These are phyloP conservation scores for Leccinum boreale DNA, from an alignment of 768 basidiomycete genomes.

Conservation along the genomic window DNA sequence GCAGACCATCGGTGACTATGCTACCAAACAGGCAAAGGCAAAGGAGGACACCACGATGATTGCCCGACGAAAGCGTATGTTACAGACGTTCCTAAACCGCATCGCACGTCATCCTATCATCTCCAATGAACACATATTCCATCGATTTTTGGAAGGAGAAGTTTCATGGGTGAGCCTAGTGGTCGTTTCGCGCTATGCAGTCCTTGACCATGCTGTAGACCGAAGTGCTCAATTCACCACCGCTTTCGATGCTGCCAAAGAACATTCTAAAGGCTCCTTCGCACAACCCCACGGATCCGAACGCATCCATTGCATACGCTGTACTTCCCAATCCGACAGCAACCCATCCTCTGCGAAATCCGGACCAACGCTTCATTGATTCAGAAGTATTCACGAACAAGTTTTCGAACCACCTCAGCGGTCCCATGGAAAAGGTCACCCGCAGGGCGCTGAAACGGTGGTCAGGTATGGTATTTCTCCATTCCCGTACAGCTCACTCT, in stretches of 20 bases:
- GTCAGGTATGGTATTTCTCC: slow-evolving; percentile 59
- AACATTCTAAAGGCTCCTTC: slow-evolving; percentile 94
- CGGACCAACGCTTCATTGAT: slow-evolving; percentile 94
- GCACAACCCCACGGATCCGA: slow-evolving; percentile 86
- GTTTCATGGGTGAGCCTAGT: slow-evolving; percentile 81
- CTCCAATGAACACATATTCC: slow-evolving; percentile 94
- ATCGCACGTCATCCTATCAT: slow-evolving; percentile 89
- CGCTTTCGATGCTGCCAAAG: slow-evolving; percentile 88
- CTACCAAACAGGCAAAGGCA: slow-evolving; percentile 93
- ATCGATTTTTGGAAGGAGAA: slow-evolving; percentile 92
- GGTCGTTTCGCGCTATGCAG: background rate
- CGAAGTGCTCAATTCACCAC: slow-evolving; percentile 91
- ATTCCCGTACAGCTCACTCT: slow-evolving; percentile 2
- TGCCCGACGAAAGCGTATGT: slow-evolving; percentile 86
- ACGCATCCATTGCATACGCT: slow-evolving; percentile 68
- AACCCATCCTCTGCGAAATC: slow-evolving; percentile 82
- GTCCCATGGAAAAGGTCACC: slow-evolving; percentile 96
- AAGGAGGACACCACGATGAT: slow-evolving; percentile 95
- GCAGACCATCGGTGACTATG: slow-evolving; percentile 94
- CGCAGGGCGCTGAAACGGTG: slow-evolving; percentile 90
- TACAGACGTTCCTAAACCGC: slow-evolving; percentile 93
- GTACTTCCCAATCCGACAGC: slow-evolving; percentile 88
- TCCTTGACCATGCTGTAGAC: slow-evolving; percentile 44
- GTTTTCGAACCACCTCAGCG: slow-evolving; percentile 87
- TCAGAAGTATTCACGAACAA: slow-evolving; percentile 95